Base-by-base conservation (phyloP, 2,329 filamentous ascomycete genomes). In the Ploettnerulaceae sp. region DNA sequence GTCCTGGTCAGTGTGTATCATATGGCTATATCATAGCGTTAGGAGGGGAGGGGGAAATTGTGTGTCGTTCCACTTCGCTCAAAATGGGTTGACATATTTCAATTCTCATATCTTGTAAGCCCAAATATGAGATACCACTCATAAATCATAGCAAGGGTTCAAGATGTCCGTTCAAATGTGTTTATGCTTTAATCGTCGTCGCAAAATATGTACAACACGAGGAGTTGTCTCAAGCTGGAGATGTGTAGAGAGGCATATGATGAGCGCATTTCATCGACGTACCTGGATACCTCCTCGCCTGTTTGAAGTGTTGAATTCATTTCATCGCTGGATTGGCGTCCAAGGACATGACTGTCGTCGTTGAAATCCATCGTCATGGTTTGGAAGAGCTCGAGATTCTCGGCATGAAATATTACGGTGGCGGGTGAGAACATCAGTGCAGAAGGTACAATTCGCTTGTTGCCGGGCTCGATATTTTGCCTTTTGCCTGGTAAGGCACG, bases 191-290 rank as follows among this genome's bases (percentile, higher is more conserved):
- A n/a, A n/a, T n/a, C n/a, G 15, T 7, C 2, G 5, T 31, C 25
- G 25, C 15, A 18, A 14, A 7, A 9, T 12, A 4, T n/a, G 15
- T 7, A n/a, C n/a, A n/a, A n/a, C n/a, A n/a, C n/a, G n/a, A n/a
- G n/a, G n/a, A 29, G 26, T 11, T 29, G 7, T 11, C 26, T 9
- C 26, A 29, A 3, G 4, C 3, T 29, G 3, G 4, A n/a, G 8
- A 25, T 24, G 9, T 12, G 5, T 5, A 25, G 8, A 5, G 3
- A n/a, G 9, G 5, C 11, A 33, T 8, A 7, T 25, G 8, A 29
- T 42, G 28, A 42, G 29, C 5, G n/a, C n/a, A 25, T 33, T 21
- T 42, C 14, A 42, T 42, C 29, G n/a, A 42, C 39, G 25, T 42
- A 42, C 39, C 39, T 42, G 15, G 14, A 15, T 18, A n/a, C 20